Base-by-base conservation (phyloP, 495 filamentous ascomycete genomes). In the Tuber umbilicatum region DNA sequence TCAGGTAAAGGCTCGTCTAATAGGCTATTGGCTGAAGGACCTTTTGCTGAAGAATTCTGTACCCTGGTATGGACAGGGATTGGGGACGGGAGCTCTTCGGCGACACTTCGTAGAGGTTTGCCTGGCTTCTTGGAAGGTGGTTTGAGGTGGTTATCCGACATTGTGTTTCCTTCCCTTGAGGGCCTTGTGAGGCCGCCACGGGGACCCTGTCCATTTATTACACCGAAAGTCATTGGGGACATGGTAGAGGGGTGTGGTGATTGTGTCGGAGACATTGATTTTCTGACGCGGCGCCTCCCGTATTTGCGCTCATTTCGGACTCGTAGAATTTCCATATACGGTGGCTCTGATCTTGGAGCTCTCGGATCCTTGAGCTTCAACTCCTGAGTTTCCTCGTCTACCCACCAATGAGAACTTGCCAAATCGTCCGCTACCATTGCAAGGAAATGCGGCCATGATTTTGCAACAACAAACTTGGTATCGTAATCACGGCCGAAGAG, bases 401-500 rank as follows among this genome's bases (percentile, higher is more conserved):
- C 90, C 77, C 89, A 90, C 85, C 91, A 92, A 82, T 97, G 93
- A 72, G 92, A 90, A 76, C 92, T 92, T 84, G 87, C 88, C 76
- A 99, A 84, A 77, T 99, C 95, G 79, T 98, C 96, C 31, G 95
- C 93, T 23, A 97, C 87, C 40, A 89, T 89, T 19, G 93, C 94
- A 19, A 99, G 84, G 80, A 99, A 94, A 16, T 90, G 87, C 27
- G 91, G 89, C 95, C 95, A 99, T 5, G 95, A 98, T 67, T 92
- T 90, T 41, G 95, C 91, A 73, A 99, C 87, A 38, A 99, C 94
- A 80, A 95, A 98, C 84, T 98, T 99, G 84, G 92, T 96, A 83
- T 99, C 95, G 83, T 97, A 99, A 84, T 99, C 95, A 38, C 95
- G 92, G 55, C 95, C 95, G 76, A 97, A 97, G 67, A 99, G 88